Evolutionary conservation across 257 asterid species (phyloP), one percentile per base, ranked within the genome.

Genomic region (Echium plantagineum): DNA sequence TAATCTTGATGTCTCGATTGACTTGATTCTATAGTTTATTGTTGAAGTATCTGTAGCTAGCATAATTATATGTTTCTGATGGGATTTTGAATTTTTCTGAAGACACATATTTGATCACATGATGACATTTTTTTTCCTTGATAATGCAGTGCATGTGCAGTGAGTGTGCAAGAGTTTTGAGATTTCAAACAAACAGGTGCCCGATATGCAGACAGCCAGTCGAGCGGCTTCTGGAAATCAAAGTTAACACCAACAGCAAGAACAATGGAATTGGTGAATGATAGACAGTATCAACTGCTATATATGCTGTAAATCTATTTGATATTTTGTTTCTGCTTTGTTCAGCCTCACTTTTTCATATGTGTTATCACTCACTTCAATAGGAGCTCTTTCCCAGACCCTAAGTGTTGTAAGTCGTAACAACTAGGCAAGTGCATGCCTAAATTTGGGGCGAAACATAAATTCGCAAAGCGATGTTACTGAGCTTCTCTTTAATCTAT

Each of bases 151-250:
- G 60, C 31, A 56, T 56, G 60, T 89, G 97, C 80, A 89, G 94
- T 48, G 85, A 81, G 71, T 89, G 97, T 59, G 95, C 97, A 22
- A 80, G 84, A 57, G 89, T 86, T 21, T 78, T 89, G 81, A 82
- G 95, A 79, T 76, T 82, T 65, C 94, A 80, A 70, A 82, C 97
- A n/a, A 78, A 86, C 71, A 63, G 97, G 68, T 89, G 97, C 55
- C 97, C 97, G 6, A 89, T 86, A 55, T 89, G 97, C 75, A 83
- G 97, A 51, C 97, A 89, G 62, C 94, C 94, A 20, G 89, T 84
- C 9, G 95, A 86, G 81, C 86, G 89, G 28, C 91, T 83, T 67
- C 71, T 89, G 71, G 95, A 83, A 91, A 89, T 89, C 75, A 75
- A 86, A 64, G 85, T 84, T 42, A 42, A 42, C 17, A 42, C 12